Evolutionary conservation across 176 grass and related monocot genomes (phyloP).

Genomic region (Avena insularis): DNA sequence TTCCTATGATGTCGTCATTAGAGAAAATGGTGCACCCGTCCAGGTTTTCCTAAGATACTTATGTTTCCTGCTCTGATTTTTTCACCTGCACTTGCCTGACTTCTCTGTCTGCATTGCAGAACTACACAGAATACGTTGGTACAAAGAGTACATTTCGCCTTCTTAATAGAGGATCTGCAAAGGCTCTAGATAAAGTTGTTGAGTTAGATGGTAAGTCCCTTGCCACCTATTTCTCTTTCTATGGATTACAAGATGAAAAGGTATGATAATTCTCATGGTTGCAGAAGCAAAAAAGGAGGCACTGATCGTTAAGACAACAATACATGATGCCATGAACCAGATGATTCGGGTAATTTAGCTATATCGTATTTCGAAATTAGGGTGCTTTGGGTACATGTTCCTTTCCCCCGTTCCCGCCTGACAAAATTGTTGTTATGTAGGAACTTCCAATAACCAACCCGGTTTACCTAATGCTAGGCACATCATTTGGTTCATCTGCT

Average conservation of each 20-base stretch:
- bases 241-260: slow-evolving; percentile 24
- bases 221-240: slow-evolving; percentile 14
- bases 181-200: slow-evolving; percentile 98
- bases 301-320: slow-evolving; percentile 92
- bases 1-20: slow-evolving; percentile 81
- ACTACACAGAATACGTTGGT: slow-evolving; percentile 92
- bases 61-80: slow-evolving; percentile 25
- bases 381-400: slow-evolving; percentile 13
- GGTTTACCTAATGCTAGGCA: slow-evolving; percentile 90
- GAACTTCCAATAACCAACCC: slow-evolving; percentile 87
- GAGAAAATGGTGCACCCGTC: slow-evolving; percentile 95
- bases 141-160: slow-evolving; percentile 97
- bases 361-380: slow-evolving; percentile 16
- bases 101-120: slow-evolving; percentile 58
- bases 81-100: slow-evolving; percentile 30
- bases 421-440: slow-evolving; percentile 49
- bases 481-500: slow-evolving; percentile 96
- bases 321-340: slow-evolving; percentile 97
- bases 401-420: slow-evolving; percentile 31
- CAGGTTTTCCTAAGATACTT: slow-evolving; percentile 64
- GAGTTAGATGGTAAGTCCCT: slow-evolving; percentile 79
- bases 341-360: slow-evolving; percentile 82
- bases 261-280: slow-evolving; percentile 36
- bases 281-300: slow-evolving; percentile 89
- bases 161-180: slow-evolving; percentile 97